Evolutionary conservation across 2,329 filamentous ascomycete species (phyloP), one percentile per base, ranked within the genome.

Genomic region (Metarhizium brunneum): DNA sequence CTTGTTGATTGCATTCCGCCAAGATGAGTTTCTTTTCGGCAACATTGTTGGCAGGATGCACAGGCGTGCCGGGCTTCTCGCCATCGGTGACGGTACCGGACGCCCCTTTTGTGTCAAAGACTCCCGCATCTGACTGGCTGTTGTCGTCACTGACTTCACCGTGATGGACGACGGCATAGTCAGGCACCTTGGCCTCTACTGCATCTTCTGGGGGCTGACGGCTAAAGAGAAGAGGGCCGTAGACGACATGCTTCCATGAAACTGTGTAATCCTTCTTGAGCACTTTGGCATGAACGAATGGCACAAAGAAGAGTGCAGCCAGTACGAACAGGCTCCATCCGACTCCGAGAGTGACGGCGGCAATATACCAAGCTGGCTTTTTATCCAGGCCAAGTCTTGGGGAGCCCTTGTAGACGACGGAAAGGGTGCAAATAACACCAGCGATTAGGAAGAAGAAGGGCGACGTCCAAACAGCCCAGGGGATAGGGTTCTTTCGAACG

Each of bases 341-440:
- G 42, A 76, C 77, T 42, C 86, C 85, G 57, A 90, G 64, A 18
- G 83, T 85, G 59, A 90, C 85, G 16, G 79, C 72, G 11, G 78
- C 85, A 59, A 90, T 82, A 65, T 82, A 90, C 78, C 80, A 85
- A 7, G 71, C 69, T 1, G 87, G 84, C 76, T 85, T 87, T 71
- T 85, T 82, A 73, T 73, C 76, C 25, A 89, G 74, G 32, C 79
- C 78, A 35, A 88, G 79, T 57, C 76, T 84, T 30, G 87, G 86
- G 6, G 87, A 89, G 40, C 87, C 87, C 78, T 91, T 90, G 80
- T 90, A 90, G 62, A 91, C 87, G 63, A 91, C 84, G 48, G 85
- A 89, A 6, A 92, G 77, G 0, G 87, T 87, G 73, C 86, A 89
- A 63, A 91, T 73, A 57, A 85, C 88, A 54, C 78, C 85, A 55